Base-by-base conservation (phyloP, 192 early-diverging fungal genomes). In the Coemansia sp. region DNA sequence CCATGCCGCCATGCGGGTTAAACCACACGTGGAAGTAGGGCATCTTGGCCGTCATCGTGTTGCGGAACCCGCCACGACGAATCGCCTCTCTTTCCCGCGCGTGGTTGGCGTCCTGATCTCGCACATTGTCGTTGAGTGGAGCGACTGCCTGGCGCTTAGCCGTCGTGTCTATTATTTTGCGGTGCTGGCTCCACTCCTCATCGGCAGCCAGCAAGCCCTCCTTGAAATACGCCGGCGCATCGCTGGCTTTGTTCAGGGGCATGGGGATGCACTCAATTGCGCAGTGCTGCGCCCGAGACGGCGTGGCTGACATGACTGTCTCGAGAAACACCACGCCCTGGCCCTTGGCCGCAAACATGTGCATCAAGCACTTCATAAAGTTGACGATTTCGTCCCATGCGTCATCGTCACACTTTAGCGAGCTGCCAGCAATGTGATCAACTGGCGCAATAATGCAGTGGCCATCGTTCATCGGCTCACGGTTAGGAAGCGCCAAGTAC, bases 21-120 rank as follows among this genome's bases (percentile, higher is more conserved):
- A 92, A 90, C 96, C 96, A 99, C 2, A 97, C 91, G 51, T 99
- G 96, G 62, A 99, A 95, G 64, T 92, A 99, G 2, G 96, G 93
- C 70, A 97, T 37, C 31, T 95, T 83, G 8, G 83, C 79, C 6
- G 85, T 83, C 77, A 92, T 79, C 7, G 80, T 71, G 30, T 80
- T 61, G 45, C 88, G 80, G 63, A 92, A 90, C 21, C 88, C 89
- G 41, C 82, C 81, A 18, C 80, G 70, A 11, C 75, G 70, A 8
- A 70, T 64, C 0, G 36, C 50, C 3, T 55, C 45, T 8, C 65
- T 56, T 1, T 53, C 52, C 21, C 31, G 35, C 3, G 43, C 43
- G 13, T 68, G 66, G 53, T 68, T 77, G 11, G 19, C 13, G 9
- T 74, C 70, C 56, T 70, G 62, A 15, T 61, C 58, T 9, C 36